phyloP scores from a whole-genome alignment of 257 asterid species.

The Solanum chilense region DNA sequence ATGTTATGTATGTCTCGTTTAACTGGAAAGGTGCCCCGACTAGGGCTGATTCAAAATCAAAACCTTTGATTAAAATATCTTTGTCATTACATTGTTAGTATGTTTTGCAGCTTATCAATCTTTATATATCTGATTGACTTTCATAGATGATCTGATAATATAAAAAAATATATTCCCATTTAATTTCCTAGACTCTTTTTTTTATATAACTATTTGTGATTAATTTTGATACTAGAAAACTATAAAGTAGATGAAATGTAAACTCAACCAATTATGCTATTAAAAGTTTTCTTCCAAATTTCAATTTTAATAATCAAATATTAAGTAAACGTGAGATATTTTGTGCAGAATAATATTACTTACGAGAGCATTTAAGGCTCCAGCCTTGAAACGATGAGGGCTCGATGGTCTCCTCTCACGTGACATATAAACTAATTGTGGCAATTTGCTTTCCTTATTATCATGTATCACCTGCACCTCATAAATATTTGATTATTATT shows the following conservation, averaged over 20 bases:
- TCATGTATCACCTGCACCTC: constrained; percentile 50
- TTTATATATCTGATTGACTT: background rate
- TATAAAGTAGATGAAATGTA: background rate
- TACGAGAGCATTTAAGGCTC: constrained; percentile 55
- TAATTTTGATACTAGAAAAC: background rate
- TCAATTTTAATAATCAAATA: background rate
- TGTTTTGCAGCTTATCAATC: background rate
- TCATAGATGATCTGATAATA: background rate
- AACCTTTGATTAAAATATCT: background rate
- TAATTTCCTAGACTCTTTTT: background rate
- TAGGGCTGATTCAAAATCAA: background rate
- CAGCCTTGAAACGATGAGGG: constrained; percentile 66
- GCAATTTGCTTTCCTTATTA: constrained; percentile 18
- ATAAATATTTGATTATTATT: background rate
- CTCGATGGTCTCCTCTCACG: constrained; percentile 44
- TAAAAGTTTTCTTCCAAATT: background rate
- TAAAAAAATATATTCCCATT: background rate
- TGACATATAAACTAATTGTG: constrained; percentile 51
- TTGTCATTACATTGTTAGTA: background rate
- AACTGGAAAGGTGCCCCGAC: background rate
- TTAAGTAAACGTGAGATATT: fast-evolving
- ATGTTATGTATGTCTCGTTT: background rate
- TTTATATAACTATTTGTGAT: background rate
- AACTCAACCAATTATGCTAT: background rate
- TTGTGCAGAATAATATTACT: background rate